Percentiles rank a stretch among this genome's conserved stretches.
These are phyloP conservation scores for Lentithecium fluviatile DNA, from an alignment of 495 filamentous ascomycete genomes.

Conservation along the genomic window DNA sequence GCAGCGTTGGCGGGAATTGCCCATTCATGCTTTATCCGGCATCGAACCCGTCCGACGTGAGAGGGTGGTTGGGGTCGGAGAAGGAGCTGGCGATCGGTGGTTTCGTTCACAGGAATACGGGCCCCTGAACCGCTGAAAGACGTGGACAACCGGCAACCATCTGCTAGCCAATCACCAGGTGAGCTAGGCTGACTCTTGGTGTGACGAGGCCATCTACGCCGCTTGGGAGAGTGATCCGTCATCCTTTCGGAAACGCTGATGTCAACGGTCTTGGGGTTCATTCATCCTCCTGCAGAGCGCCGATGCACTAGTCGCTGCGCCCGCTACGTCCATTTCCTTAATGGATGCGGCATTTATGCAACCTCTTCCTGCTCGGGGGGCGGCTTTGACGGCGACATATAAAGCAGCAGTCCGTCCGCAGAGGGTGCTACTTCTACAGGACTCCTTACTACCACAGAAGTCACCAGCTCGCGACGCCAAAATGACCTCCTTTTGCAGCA, in stretches of 20 bases:
- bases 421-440: constrained; percentile 5
- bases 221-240: constrained; percentile 7
- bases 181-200: constrained; percentile 13
- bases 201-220: constrained; percentile 6
- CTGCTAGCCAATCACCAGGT: constrained; percentile 4
- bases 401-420: constrained; percentile 1
- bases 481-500: constrained; percentile 15
- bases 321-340: constrained; percentile 7
- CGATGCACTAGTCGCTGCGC: neutral
- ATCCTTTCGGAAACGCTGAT: constrained; percentile 6
- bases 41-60: no score
- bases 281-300: neutral
- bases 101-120: constrained; percentile 7
- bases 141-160: neutral
- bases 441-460: constrained; percentile 2
- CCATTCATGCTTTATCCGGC: no score
- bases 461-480: constrained; percentile 1
- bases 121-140: constrained; percentile 12
- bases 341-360: constrained; percentile 13
- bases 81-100: constrained; percentile 13
- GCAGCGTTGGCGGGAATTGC: no score
- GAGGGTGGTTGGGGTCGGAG: constrained; percentile 6
- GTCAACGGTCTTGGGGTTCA: constrained; percentile 2
- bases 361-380: neutral
- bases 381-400: constrained; percentile 6